Evolutionary conservation across 768 basidiomycete genomes (phyloP).

Genomic region (Panaeolus papilionaceus): DNA sequence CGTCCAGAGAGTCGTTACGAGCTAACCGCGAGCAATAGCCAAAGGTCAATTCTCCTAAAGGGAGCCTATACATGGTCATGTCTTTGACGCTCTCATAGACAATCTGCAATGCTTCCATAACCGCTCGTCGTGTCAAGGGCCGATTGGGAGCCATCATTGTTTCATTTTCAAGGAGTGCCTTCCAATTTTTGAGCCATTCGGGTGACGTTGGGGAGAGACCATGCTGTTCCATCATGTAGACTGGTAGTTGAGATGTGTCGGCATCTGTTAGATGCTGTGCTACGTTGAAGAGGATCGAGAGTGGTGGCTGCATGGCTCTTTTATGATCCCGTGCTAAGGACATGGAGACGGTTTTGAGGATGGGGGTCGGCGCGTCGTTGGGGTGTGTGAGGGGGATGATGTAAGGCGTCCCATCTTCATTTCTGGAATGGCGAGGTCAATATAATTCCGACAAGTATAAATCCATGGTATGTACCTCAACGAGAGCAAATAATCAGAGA

Average conservation of each 20-base stretch:
- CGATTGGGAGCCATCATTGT: constrained; percentile 48
- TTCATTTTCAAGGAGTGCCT: constrained; percentile 56
- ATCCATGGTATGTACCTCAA: constrained; percentile 54
- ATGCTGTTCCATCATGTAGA: constrained; percentile 69
- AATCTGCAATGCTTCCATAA: constrained; percentile 61
- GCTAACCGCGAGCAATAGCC: constrained; percentile 41
- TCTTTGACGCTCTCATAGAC: constrained; percentile 75
- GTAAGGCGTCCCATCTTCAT: constrained; percentile 37
- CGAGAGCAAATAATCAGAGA: constrained; percentile 62
- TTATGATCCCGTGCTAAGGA: constrained; percentile 70
- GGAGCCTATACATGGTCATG: constrained; percentile 67
- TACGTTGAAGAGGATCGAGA: constrained; percentile 69
- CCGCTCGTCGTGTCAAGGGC: constrained; percentile 58
- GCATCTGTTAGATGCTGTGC: constrained; percentile 72
- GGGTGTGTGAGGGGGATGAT: constrained; percentile 60
- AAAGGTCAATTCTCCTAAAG: constrained; percentile 59
- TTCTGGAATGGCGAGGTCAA: constrained; percentile 29
- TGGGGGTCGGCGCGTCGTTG: constrained; percentile 59
- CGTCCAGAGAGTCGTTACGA: constrained; percentile 39
- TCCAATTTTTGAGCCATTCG: constrained; percentile 76
- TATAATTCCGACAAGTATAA: neutral
- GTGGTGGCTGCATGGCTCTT: constrained; percentile 60
- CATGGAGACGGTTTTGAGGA: constrained; percentile 66
- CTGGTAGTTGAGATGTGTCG: constrained; percentile 68
- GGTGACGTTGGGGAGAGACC: constrained; percentile 74